A percentile compares a stretch with the other conserved stretches of the same genome.
Conservation (phyloP, 1,284 basidiomycete genomes). For the Puccinia coronata region DNA sequence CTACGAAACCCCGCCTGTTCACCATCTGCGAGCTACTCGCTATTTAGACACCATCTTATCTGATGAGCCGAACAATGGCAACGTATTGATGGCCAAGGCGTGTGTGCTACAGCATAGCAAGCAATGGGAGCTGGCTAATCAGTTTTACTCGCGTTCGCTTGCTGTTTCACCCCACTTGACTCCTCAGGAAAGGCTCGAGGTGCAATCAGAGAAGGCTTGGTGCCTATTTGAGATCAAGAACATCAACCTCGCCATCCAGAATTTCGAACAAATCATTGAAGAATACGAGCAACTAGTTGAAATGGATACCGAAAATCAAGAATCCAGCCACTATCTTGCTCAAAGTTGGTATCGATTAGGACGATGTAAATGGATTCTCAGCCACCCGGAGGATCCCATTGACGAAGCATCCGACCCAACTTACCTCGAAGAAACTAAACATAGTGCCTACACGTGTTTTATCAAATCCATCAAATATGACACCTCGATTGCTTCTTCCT, state of each 20-base stretch:
- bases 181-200: constrained; percentile 57
- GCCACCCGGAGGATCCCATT: constrained; percentile 38
- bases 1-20: constrained; percentile 83
- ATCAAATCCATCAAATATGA: constrained; percentile 78
- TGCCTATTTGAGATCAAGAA: constrained; percentile 69
- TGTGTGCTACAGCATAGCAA: constrained; percentile 70
- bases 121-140: constrained; percentile 72
- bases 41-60: constrained; percentile 73
- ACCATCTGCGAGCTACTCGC: constrained; percentile 75
- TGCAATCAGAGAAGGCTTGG: constrained; percentile 73
- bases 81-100: constrained; percentile 73
- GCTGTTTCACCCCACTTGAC: constrained; percentile 57
- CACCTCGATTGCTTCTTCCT: constrained; percentile 80
- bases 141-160: constrained; percentile 65
- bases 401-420: background rate
- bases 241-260: constrained; percentile 64
- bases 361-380: constrained; percentile 13
- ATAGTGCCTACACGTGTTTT: constrained; percentile 76
- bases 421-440: constrained; percentile 51
- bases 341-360: constrained; percentile 52
- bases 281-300: constrained; percentile 53
- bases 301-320: constrained; percentile 54
- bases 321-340: constrained; percentile 50
- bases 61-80: constrained; percentile 67
- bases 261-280: constrained; percentile 67